phyloP scores from a whole-genome alignment of 805 yeast species.

The Yarrowia sp. region DNA sequence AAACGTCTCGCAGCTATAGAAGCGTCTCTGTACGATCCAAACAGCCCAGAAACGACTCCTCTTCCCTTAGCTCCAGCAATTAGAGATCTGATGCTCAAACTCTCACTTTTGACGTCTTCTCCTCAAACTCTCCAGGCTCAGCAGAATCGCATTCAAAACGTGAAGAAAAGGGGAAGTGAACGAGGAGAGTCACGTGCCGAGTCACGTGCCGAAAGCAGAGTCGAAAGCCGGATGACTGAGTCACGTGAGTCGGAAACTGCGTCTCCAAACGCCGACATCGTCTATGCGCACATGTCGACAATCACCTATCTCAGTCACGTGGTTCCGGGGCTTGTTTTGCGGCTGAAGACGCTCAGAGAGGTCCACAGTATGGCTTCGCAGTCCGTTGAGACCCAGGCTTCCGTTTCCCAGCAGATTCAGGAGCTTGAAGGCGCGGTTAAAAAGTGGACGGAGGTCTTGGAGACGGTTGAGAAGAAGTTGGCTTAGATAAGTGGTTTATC shows the following conservation, averaged over 20 bases:
- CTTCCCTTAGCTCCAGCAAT: neutral
- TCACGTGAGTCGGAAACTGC: neutral
- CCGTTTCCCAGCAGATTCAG: neutral
- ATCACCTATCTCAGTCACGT: slow-evolving; percentile 16
- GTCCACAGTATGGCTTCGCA: slow-evolving; percentile 9
- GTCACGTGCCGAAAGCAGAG: slow-evolving; percentile 3
- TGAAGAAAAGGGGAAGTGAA: neutral
- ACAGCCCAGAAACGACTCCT: neutral
- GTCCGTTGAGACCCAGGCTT: neutral
- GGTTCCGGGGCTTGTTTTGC: neutral
- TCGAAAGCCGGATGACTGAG: slow-evolving; percentile 6
- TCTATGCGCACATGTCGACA: neutral
- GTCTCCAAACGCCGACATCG: neutral
- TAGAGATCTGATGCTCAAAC: slow-evolving; percentile 7
- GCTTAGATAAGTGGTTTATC: too few relatives aligned
- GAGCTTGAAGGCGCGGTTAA: neutral
- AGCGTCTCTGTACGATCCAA: neutral
- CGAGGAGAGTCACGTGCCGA: slow-evolving; percentile 15
- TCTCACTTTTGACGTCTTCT: slow-evolving; percentile 13
- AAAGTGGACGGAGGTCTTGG: neutral
- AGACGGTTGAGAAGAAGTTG: neutral
- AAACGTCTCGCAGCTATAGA: neutral
- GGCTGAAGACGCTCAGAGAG: neutral
- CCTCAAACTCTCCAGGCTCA: slow-evolving; percentile 6
- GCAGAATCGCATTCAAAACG: neutral